phyloP scores from a whole-genome alignment of 768 basidiomycete species.

The Pholiota microspora region DNA sequence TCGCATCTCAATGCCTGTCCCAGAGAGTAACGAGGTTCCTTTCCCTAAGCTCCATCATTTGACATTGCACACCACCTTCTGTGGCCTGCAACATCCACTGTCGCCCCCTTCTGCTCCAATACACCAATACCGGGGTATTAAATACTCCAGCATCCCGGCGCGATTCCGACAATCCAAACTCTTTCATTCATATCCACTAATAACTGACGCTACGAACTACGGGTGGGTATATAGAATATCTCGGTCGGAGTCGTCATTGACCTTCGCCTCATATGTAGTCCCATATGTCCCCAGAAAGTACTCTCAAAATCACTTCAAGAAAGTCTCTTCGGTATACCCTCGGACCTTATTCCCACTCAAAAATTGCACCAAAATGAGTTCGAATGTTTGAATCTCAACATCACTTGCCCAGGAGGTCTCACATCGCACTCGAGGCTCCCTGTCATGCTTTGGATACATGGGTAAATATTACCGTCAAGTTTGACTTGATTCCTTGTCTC shows the following conservation, averaged over 20 bases:
- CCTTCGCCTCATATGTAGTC: slow-evolving; percentile 36
- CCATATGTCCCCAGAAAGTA: slow-evolving; percentile 70
- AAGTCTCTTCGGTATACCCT: slow-evolving; percentile 56
- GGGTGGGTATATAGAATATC: slow-evolving; percentile 45
- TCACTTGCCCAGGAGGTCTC: slow-evolving; percentile 67
- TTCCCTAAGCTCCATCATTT: slow-evolving; percentile 46
- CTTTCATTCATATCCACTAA: slow-evolving; percentile 51
- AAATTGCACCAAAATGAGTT: slow-evolving; percentile 67
- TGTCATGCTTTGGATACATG: slow-evolving; percentile 87
- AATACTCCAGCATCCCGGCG: slow-evolving; percentile 70
- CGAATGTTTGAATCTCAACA: slow-evolving; percentile 77
- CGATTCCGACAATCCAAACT: slow-evolving; percentile 76
- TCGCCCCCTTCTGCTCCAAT: slow-evolving; percentile 56
- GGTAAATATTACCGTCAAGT: slow-evolving; percentile 41
- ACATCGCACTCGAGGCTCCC: slow-evolving; percentile 54
- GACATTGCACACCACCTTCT: slow-evolving; percentile 61
- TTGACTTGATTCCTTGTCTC: slow-evolving; percentile 7
- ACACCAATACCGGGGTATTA: slow-evolving; percentile 76
- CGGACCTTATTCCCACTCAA: slow-evolving; percentile 52
- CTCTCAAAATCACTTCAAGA: slow-evolving; percentile 50
- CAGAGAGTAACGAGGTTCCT: slow-evolving; percentile 17
- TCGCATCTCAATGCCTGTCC: slow-evolving; percentile 27
- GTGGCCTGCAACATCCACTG: slow-evolving; percentile 57
- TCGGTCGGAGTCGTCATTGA: slow-evolving; percentile 1
- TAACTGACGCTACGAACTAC: slow-evolving; percentile 61